Conservation (phyloP, 192 early-diverging fungal species). For the Entomortierella chlamydospora region DNA sequence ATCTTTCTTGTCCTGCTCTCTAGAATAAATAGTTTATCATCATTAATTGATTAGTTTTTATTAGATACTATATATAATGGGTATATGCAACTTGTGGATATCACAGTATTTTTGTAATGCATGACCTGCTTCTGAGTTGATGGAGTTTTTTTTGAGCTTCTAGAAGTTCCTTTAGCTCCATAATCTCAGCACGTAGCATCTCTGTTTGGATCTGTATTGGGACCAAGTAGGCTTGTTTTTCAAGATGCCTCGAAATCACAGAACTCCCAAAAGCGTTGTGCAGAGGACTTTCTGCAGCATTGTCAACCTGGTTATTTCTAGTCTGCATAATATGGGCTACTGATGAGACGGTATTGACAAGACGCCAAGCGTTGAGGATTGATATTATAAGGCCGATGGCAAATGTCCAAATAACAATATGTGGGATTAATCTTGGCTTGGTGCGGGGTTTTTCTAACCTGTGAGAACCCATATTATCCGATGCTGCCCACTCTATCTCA, state of each 20-base stretch:
- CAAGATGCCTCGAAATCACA: neutral
- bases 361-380: conserved; percentile 19
- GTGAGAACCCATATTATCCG: neutral
- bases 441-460: neutral
- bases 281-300: neutral
- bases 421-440: neutral
- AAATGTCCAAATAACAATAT: neutral
- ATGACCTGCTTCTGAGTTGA: too few species aligned
- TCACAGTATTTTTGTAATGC: too few species aligned
- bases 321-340: conserved; percentile 11
- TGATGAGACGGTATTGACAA: conserved; percentile 18
- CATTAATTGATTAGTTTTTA: too few species aligned
- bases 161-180: conserved; percentile 1
- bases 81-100: too few species aligned
- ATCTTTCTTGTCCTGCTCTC: too few species aligned
- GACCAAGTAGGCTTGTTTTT: neutral
- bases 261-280: neutral
- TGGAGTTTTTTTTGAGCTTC: neutral
- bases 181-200: conserved; percentile 16
- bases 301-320: neutral
- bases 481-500: neutral
- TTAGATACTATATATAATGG: too few species aligned
- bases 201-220: conserved; percentile 19
- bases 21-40: too few species aligned
- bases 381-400: conserved; percentile 10